A percentile compares a stretch with the other conserved stretches of the same genome.
These are phyloP conservation scores for Tetradesmus lagerheimii DNA, from an alignment of 139 green algal species.

Conservation along the genomic window DNA sequence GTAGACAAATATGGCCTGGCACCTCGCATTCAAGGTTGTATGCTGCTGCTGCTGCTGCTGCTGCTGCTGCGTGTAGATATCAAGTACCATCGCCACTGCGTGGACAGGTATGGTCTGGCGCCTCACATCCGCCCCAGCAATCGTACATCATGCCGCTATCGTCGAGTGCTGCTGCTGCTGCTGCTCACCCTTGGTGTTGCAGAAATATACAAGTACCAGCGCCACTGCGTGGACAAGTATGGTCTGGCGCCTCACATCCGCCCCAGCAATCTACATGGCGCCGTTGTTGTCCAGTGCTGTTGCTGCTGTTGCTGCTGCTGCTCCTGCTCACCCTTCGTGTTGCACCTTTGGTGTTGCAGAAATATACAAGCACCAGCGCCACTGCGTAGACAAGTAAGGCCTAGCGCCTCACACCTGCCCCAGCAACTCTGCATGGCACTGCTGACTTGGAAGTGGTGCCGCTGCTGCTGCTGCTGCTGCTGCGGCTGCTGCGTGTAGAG, in stretches of 20 bases:
- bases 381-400: constrained; percentile 22
- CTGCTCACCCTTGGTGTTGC: too few relatives aligned
- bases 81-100: constrained; percentile 21
- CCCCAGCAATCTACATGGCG: too few relatives aligned
- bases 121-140: not conserved
- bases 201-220: constrained; percentile 29
- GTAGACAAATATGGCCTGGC: constrained; percentile 6
- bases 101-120: not conserved
- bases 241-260: not conserved
- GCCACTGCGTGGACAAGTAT: constrained; percentile 21
- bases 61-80: too few relatives aligned
- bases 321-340: too few relatives aligned
- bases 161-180: not conserved
- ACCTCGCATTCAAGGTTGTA: not conserved
- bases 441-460: not conserved
- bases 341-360: too few relatives aligned
- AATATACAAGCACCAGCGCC: too few relatives aligned
- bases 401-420: not conserved
- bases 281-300: too few relatives aligned
- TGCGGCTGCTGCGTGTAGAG: constrained; percentile 27
- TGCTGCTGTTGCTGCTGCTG: too few relatives aligned
- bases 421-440: not conserved
- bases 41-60: not conserved
- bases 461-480: not conserved
- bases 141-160: not conserved